phyloP scores from a whole-genome alignment of 352 stramenopile species.

The Phytophthora tubulina region DNA sequence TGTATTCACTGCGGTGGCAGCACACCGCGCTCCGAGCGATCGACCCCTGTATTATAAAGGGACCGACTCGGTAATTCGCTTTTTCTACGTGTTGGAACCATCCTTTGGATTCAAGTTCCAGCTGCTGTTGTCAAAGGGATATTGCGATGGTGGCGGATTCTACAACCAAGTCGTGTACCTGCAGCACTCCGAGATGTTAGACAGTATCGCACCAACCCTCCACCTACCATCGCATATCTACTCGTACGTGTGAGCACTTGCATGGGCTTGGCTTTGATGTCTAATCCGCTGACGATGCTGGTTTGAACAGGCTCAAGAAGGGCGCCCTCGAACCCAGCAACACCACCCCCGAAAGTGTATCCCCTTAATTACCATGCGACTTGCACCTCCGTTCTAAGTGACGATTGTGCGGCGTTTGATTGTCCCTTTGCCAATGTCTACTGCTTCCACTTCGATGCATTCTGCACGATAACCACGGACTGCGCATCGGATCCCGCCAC shows the following conservation, averaged over 20 bases:
- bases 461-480: conserved; percentile 73
- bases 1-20: conserved; percentile 55
- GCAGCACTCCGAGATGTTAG: conserved; percentile 52
- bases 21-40: conserved; percentile 23
- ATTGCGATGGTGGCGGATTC: conserved; percentile 63
- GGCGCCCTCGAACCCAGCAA: not conserved
- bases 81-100: conserved; percentile 84
- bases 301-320: conserved; percentile 11
- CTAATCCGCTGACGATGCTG: not conserved
- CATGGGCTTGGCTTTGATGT: not conserved
- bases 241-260: conserved; percentile 39
- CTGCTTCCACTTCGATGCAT: conserved; percentile 58
- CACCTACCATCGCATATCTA: conserved; percentile 61
- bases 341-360: conserved; percentile 2
- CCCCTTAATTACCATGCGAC: not conserved
- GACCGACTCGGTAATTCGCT: conserved; percentile 58
- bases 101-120: conserved; percentile 81
- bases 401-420: conserved; percentile 18
- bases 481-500: conserved; percentile 81
- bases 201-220: conserved; percentile 57
- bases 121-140: conserved; percentile 73
- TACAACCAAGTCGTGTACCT: conserved; percentile 87
- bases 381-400: conserved; percentile 6
- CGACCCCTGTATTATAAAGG: conserved; percentile 35
- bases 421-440: conserved; percentile 23